Conservation (phyloP, 805 yeast genomes). For the Starmerella floris region DNA sequence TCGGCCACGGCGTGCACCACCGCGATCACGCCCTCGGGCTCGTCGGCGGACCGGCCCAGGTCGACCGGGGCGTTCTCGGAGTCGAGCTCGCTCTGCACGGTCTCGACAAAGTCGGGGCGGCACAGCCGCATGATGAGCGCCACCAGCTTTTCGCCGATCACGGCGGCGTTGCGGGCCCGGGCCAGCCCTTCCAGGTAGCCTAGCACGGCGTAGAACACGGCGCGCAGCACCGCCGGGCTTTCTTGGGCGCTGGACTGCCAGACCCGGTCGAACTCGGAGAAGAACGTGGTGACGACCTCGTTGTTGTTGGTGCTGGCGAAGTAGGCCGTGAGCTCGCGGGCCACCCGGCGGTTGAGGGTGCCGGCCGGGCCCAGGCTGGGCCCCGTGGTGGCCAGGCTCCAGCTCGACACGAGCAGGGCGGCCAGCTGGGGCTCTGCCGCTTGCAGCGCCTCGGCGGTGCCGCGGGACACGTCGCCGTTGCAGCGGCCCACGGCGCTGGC, state of each 20-base stretch:
- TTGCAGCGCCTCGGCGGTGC: not conserved
- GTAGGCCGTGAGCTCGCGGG: slow-evolving; percentile 3
- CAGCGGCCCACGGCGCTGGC: slow-evolving; percentile 27
- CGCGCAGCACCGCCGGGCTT: not conserved
- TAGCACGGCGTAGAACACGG: slow-evolving; percentile 6
- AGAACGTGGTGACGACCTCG: slow-evolving; percentile 1
- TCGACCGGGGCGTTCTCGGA: not conserved
- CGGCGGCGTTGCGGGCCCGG: not conserved
- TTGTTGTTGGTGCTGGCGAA: not conserved
- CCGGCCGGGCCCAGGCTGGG: slow-evolving; percentile 6
- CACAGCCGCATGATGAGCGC: not conserved
- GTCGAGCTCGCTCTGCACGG: not conserved
- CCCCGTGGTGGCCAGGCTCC: not conserved
- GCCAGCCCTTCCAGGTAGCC: slow-evolving; percentile 13
- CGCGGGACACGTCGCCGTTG: not conserved
- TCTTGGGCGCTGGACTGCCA: not conserved
- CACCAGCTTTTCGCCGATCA: not conserved
- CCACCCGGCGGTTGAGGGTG: slow-evolving; percentile 17
- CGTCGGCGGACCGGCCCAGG: not conserved
- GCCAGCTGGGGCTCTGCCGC: not conserved
- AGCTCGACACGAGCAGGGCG: not conserved
- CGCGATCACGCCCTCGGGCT: not conserved
- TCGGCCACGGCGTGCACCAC: not conserved
- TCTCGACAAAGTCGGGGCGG: not conserved
- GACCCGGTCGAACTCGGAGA: slow-evolving; percentile 1